Evolutionary conservation across 164 flowering plant species (phyloP).

Genomic region (Stephania cephalantha): DNA sequence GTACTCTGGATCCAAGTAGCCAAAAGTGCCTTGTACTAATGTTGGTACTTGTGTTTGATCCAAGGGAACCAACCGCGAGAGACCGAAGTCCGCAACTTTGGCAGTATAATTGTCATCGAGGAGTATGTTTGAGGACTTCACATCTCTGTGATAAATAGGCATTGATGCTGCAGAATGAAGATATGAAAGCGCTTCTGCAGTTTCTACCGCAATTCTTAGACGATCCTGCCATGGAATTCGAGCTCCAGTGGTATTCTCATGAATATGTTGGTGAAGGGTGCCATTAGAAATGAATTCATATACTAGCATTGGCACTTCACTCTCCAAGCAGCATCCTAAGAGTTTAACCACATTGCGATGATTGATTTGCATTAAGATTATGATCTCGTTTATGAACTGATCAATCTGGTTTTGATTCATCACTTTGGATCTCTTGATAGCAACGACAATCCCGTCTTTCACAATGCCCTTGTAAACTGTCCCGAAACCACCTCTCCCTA

Average conservation of each 20-base stretch:
- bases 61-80: background rate
- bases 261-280: slow-evolving; percentile 34
- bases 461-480: slow-evolving; percentile 37
- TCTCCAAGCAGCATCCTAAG: slow-evolving; percentile 41
- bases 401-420: slow-evolving; percentile 33
- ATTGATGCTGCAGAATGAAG: slow-evolving; percentile 38
- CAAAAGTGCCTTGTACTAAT: slow-evolving; percentile 1
- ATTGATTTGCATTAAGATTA: slow-evolving; percentile 41
- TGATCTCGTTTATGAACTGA: slow-evolving; percentile 46
- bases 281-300: slow-evolving; percentile 45
- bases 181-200: slow-evolving; percentile 41
- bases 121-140: background rate
- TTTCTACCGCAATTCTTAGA: slow-evolving; percentile 37
- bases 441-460: slow-evolving; percentile 25
- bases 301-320: slow-evolving; percentile 39
- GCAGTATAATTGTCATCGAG: background rate
- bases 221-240: slow-evolving; percentile 30
- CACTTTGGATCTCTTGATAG: slow-evolving; percentile 43
- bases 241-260: slow-evolving; percentile 15
- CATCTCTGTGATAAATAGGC: slow-evolving; percentile 13
- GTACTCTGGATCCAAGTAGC: background rate
- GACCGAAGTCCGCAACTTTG: background rate
- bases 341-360: slow-evolving; percentile 43
- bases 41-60: slow-evolving; percentile 3
- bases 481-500: slow-evolving; percentile 44